Base-by-base conservation (phyloP, 441 rosid species). In the Pelargonium australe region DNA sequence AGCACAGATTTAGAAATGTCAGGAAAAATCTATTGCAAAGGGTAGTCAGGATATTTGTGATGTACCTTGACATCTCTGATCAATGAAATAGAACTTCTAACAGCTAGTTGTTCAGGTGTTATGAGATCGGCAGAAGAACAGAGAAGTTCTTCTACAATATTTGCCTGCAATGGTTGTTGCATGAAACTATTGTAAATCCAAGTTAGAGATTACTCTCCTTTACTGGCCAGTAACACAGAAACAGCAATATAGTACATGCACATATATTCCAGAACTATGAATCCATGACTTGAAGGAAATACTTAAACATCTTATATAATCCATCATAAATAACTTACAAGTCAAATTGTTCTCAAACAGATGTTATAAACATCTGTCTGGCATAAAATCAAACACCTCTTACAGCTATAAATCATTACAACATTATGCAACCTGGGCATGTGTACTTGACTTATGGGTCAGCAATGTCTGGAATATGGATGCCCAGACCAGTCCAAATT, bases 121-220 rank as follows among this genome's bases (percentile, higher is more conserved):
- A 71, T 78, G 79, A 77, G 75, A 81, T 73, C 58, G 76, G 79
- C 65, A 73, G 87, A 79, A 74, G 79, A 80, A 78, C 77, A 86
- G 60, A 95, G 84, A 75, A 87, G 76, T 77, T 95, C 99, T 79
- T 95, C 98, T 65, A 95, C 77, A 66, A 90, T 75, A 81, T 89
- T 86, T 68, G 91, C 96, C 99, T 95, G 72, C 70, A 79, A 77
- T 10, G 47, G 49, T 64, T 58, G 11, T 58, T 58, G 25, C 25
- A 20, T 19, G 63, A 34, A 34, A 34, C 40, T 34, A 34, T 34
- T 34, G 40, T 34, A 34, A 34, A 34, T 34, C 40, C 40, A 34
- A 34, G 40, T 34, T 34, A 34, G 40, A 34, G 40, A 34, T 34
- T 34, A 34, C 40, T 34, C 40, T 34, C 40, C 40, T 34, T 34